Evolutionary conservation across 2,329 filamentous ascomycete species (phyloP), one percentile per base, ranked within the genome.

Genomic region (Clonostachys sp.): DNA sequence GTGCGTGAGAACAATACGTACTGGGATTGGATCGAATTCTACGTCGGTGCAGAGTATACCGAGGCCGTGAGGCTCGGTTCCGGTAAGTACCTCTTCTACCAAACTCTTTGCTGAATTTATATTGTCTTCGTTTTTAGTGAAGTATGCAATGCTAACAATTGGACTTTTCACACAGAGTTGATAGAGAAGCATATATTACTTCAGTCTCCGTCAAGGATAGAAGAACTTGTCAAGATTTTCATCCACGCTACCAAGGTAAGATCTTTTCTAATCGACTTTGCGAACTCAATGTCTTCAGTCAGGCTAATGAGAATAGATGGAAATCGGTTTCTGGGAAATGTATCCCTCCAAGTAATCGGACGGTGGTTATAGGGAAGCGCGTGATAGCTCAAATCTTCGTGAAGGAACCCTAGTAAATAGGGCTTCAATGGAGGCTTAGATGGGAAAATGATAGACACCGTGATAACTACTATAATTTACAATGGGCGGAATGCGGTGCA

Each of bases 11-110:
- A 86, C 12, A 95, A 92, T 62, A 74, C 70, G 16, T 97, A 95
- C 70, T 94, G 87, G 86, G 79, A 83, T 42, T 97, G 92, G 92
- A 89, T 97, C 54, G 76, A 91, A 61, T 95, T 89, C 59, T 97
- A 96, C 61, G 80, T 87, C 14, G 87, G 84, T 3, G 84, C 89
- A 1, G 88, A 94, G 61, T 96, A 95, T 55, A 68, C 74, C 1
- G 74, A 83, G 51, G 88, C 89, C 6, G 87, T 95, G 46, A 73
- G 73, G 53, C 74, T 81, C 4, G 89, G 89, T 18, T 81, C 77
- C 47, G 82, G 87, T 89, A 70, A 65, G 78, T 62, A 12, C 14
- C 30, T 16, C 20, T 45, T 41, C 18, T 13, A 24, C 13, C 10
- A n/a, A 24, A 24, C 2, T 9, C 24, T 24, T 24, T 24, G 24